These are phyloP conservation scores for Moesziomyces sp. DNA, from an alignment of 1,284 basidiomycete species.

Conservation along the genomic window DNA sequence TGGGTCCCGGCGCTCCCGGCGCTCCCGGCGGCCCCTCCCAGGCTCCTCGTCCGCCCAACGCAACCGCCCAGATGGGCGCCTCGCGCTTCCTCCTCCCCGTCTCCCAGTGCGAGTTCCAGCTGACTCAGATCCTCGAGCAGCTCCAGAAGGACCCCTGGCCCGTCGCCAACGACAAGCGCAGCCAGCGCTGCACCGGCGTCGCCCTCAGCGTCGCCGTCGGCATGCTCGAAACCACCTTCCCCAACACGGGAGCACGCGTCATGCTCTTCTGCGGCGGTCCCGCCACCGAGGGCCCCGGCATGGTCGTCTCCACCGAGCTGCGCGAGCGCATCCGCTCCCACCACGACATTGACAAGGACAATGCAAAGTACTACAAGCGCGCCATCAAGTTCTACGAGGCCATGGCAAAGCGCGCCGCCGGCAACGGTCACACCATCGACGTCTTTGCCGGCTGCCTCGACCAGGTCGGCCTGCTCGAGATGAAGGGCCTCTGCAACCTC, in stretches of 20 bases:
- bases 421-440: slow-evolving; percentile 94
- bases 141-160: slow-evolving; percentile 96
- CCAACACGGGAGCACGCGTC: slow-evolving; percentile 93
- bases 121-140: slow-evolving; percentile 91
- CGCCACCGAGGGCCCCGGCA: slow-evolving; percentile 95
- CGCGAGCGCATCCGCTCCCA: slow-evolving; percentile 98
- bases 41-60: slow-evolving; percentile 76
- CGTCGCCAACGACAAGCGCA: slow-evolving; percentile 91
- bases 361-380: slow-evolving; percentile 96
- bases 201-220: slow-evolving; percentile 94
- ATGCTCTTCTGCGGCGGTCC: slow-evolving; percentile 97
- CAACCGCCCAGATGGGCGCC: slow-evolving; percentile 78
- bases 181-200: slow-evolving; percentile 95
- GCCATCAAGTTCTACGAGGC: slow-evolving; percentile 98
- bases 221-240: slow-evolving; percentile 93
- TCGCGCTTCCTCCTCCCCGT: slow-evolving; percentile 93
- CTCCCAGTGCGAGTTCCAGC: slow-evolving; percentile 93
- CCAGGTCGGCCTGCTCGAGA: slow-evolving; percentile 96
- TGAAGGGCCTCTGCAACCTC: slow-evolving; percentile 93
- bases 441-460: slow-evolving; percentile 97
- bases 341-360: slow-evolving; percentile 98
- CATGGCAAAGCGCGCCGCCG: slow-evolving; percentile 90
- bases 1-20: slow-evolving; percentile 70
- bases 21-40: slow-evolving; percentile 69
- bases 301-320: slow-evolving; percentile 94